Percentiles rank a stretch among this genome's conserved stretches.
phyloP scores from a whole-genome alignment of 305 asterid species.

The Fraxinus latifolia region DNA sequence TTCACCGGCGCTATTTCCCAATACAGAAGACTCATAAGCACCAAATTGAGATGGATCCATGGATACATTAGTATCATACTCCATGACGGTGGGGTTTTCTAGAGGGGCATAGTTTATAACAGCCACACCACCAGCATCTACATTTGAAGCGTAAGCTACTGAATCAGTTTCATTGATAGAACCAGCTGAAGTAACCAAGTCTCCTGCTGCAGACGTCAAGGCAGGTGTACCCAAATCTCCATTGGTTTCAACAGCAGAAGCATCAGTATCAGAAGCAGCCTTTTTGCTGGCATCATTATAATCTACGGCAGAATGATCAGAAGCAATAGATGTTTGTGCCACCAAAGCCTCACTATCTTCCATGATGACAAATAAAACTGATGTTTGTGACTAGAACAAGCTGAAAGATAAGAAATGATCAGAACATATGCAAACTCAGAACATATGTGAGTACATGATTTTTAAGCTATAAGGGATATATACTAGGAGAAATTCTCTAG shows the following conservation, averaged over 20 bases:
- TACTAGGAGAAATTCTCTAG: background rate
- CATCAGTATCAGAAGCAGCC: conserved; percentile 29
- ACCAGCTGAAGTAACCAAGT: conserved; percentile 29
- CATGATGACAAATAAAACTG: conserved; percentile 26
- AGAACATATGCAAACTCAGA: background rate
- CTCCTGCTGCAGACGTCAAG: conserved; percentile 31
- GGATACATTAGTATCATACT: conserved; percentile 37
- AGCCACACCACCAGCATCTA: conserved; percentile 24
- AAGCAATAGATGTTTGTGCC: conserved; percentile 40
- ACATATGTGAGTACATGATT: background rate
- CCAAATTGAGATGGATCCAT: conserved; percentile 40
- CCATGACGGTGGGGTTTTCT: conserved; percentile 30
- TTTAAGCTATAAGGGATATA: background rate
- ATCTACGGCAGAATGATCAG: conserved; percentile 31
- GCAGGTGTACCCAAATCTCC: conserved; percentile 34
- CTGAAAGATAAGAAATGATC: background rate
- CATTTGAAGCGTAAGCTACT: conserved; percentile 27
- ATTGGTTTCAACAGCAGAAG: conserved; percentile 21
- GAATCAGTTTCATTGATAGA: conserved; percentile 28
- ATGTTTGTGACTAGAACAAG: conserved; percentile 15
- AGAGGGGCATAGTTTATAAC: conserved; percentile 38
- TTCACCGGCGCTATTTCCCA: conserved; percentile 40
- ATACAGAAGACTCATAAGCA: conserved; percentile 48
- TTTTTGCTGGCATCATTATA: conserved; percentile 31
- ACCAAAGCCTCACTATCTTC: conserved; percentile 53